phyloP scores from a whole-genome alignment of 2,329 filamentous ascomycete species.

The Colletotrichum costaricense region DNA sequence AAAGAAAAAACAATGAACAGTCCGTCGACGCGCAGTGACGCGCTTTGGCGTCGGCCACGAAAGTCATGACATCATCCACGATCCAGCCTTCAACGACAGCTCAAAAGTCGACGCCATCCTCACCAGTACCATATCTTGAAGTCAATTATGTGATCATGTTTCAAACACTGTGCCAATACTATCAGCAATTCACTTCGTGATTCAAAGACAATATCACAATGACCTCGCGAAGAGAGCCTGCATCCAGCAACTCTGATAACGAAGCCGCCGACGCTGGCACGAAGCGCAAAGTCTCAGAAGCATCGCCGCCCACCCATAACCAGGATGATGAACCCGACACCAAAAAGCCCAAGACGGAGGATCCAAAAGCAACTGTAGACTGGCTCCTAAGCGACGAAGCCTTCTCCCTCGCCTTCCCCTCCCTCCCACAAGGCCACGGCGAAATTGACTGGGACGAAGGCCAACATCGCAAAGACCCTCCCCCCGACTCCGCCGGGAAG shows the following conservation, averaged over 20 bases:
- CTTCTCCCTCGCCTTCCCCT: constrained; percentile 7
- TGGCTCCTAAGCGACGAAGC: constrained; percentile 4
- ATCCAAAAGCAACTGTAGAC: not conserved
- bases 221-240: not conserved
- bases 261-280: not conserved
- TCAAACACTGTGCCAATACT: too few species aligned
- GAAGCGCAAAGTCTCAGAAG: constrained; percentile 6
- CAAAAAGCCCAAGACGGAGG: not conserved
- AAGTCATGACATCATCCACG: not conserved
- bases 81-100: not conserved
- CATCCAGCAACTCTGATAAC: not conserved
- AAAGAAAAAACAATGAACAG: not conserved
- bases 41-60: not conserved
- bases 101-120: not conserved
- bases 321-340: not conserved
- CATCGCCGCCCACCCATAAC: not conserved
- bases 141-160: too few species aligned
- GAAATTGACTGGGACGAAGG: constrained; percentile 15
- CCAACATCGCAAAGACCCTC: not conserved
- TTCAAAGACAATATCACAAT: not conserved
- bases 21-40: not conserved
- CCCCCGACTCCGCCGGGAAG: not conserved
- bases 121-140: too few species aligned
- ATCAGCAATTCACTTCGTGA: too few species aligned
- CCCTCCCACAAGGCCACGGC: not conserved